Conservation (phyloP, 768 basidiomycete species). For the Pleurotus cornucopiae region DNA sequence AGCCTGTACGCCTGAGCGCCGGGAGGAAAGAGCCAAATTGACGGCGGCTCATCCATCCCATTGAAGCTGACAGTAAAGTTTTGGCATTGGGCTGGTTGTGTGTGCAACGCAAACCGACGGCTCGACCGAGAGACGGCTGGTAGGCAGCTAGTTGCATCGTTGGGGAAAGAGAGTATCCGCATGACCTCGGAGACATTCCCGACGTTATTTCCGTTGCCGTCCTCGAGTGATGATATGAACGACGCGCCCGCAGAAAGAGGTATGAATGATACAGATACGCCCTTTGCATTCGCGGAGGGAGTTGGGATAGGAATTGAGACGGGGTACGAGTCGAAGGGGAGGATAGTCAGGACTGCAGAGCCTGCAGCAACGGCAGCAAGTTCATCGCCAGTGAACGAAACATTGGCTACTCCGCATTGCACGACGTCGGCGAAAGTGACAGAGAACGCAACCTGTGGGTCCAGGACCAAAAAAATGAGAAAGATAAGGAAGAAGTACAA, state of each 20-base stretch:
- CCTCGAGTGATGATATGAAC: constrained; percentile 55
- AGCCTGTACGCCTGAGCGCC: constrained; percentile 22
- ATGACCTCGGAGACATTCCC: constrained; percentile 46
- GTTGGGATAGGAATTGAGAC: constrained; percentile 42
- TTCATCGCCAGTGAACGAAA: constrained; percentile 39
- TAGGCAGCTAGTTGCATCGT: constrained; percentile 38
- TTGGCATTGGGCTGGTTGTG: constrained; percentile 41
- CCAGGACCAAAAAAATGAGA: constrained; percentile 26
- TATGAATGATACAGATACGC: constrained; percentile 43
- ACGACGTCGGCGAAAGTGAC: constrained; percentile 39
- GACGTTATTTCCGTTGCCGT: constrained; percentile 32
- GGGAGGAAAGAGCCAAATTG: constrained; percentile 35
- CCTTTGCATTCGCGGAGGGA: constrained; percentile 29
- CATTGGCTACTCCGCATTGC: constrained; percentile 49
- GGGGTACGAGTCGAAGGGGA: constrained; percentile 50
- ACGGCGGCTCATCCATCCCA: constrained; percentile 23
- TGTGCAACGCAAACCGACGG: constrained; percentile 25
- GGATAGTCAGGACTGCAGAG: constrained; percentile 37
- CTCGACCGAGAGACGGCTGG: constrained; percentile 11
- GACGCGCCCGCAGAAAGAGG: constrained; percentile 44
- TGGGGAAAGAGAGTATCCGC: constrained; percentile 34
- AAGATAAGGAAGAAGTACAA: constrained; percentile 18
- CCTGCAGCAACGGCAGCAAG: constrained; percentile 29
- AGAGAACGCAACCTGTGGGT: constrained; percentile 38
- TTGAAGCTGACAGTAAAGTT: constrained; percentile 42